phyloP scores from a whole-genome alignment of 495 filamentous ascomycete genomes.

The Xylaria flabelliformis region DNA sequence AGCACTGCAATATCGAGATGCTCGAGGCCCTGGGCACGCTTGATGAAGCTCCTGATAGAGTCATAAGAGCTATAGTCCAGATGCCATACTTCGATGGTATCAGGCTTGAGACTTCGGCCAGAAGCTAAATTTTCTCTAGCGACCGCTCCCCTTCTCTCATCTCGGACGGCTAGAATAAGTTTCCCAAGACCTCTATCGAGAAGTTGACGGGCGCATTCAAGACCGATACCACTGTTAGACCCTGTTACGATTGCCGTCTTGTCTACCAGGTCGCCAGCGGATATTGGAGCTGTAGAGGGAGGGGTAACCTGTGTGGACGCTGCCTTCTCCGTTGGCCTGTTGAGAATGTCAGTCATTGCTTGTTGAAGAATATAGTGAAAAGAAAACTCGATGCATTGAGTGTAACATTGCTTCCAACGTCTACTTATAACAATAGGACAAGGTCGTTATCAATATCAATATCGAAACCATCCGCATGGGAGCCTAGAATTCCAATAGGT shows the following conservation, averaged over 20 bases:
- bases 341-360: background rate
- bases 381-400: background rate
- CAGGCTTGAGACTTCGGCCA: constrained; percentile 22
- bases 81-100: constrained; percentile 56
- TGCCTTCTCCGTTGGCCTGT: background rate
- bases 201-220: constrained; percentile 55
- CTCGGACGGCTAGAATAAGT: constrained; percentile 62
- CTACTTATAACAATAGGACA: background rate
- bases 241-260: constrained; percentile 62
- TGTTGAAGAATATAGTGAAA: background rate
- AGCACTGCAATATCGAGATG: constrained; percentile 56
- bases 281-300: background rate
- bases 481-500: constrained; percentile 6
- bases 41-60: constrained; percentile 49
- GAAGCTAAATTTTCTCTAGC: constrained; percentile 41
- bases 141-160: constrained; percentile 42
- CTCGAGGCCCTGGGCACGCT: constrained; percentile 42
- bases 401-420: background rate
- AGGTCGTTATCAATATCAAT: background rate
- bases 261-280: constrained; percentile 30
- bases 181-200: constrained; percentile 50
- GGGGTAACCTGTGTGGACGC: background rate
- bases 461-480: background rate
- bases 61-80: constrained; percentile 59
- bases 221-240: constrained; percentile 60